Evolutionary conservation across 140 eudicot species (phyloP).

Genomic region (Oenanthe javanica): DNA sequence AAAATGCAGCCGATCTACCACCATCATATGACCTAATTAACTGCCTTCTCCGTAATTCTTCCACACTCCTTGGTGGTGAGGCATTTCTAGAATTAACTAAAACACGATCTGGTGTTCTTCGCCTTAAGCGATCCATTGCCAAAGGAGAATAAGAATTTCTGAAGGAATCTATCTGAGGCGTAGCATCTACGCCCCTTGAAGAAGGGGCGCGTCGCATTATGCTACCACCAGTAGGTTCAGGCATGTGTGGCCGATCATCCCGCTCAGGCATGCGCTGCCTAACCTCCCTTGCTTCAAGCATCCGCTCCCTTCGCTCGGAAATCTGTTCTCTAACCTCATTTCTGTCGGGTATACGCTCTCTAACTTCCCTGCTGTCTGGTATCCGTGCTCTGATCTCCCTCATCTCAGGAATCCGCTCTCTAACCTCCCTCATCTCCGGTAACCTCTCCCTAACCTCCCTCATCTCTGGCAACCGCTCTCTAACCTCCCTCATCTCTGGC

Average conservation of each 20-base stretch:
- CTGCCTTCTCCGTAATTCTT: slow-evolving; percentile 42
- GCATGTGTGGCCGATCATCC: slow-evolving; percentile 29
- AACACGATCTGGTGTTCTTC: slow-evolving; percentile 54
- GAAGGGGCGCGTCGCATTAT: slow-evolving; percentile 26
- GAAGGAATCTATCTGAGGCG: slow-evolving; percentile 26
- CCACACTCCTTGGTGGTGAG: slow-evolving; percentile 47
- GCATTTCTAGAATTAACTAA: slow-evolving; percentile 34
- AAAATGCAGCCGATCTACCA: slow-evolving; percentile 32
- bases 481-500: slow-evolving; percentile 22
- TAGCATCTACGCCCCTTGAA: slow-evolving; percentile 31
- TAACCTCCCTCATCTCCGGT: slow-evolving; percentile 25
- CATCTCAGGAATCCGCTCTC: slow-evolving; percentile 25
- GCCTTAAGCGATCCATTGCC: slow-evolving; percentile 60
- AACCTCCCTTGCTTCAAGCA: slow-evolving; percentile 24
- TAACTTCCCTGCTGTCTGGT: slow-evolving; percentile 21
- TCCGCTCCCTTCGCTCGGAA: slow-evolving; percentile 19
- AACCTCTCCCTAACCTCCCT: slow-evolving; percentile 33
- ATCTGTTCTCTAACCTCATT: slow-evolving; percentile 14
- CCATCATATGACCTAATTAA: slow-evolving; percentile 44
- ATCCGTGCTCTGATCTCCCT: slow-evolving; percentile 26
- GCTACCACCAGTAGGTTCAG: slow-evolving; percentile 25
- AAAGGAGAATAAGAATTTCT: slow-evolving; percentile 51
- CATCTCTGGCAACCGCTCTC: slow-evolving; percentile 14
- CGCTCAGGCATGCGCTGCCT: slow-evolving; percentile 25
- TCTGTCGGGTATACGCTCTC: slow-evolving; percentile 19